These are phyloP conservation scores for Agaricales sp. DNA, from an alignment of 1,284 basidiomycete genomes.

Conservation along the genomic window DNA sequence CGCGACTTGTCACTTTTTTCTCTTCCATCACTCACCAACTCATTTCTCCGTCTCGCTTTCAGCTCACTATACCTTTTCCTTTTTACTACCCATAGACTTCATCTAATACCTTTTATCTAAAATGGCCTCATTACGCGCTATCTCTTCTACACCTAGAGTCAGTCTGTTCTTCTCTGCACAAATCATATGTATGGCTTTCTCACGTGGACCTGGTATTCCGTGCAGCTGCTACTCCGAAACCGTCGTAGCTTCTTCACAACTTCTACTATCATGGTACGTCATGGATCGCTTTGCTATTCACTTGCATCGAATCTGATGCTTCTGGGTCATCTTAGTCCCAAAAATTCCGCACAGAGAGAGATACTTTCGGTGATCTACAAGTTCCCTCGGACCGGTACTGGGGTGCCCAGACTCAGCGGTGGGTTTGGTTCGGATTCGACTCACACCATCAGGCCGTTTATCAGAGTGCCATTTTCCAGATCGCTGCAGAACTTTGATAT, in stretches of 20 bases:
- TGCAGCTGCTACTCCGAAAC: slow-evolving; percentile 7
- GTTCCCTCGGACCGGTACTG: slow-evolving; percentile 95
- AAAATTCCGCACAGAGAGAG: slow-evolving; percentile 61
- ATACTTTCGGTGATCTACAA: slow-evolving; percentile 88
- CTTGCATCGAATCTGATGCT: not conserved
- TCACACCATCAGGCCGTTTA: too few relatives aligned
- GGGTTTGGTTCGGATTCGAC: slow-evolving; percentile 12
- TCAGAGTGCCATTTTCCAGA: slow-evolving; percentile 24
- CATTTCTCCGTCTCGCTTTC: not conserved
- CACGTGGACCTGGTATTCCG: slow-evolving; percentile 19
- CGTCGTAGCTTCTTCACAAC: slow-evolving; percentile 25
- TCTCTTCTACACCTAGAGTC: slow-evolving; percentile 13
- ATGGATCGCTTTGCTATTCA: not conserved
- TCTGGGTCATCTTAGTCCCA: slow-evolving; percentile 18
- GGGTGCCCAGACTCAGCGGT: slow-evolving; percentile 98
- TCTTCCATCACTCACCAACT: slow-evolving; percentile 1
- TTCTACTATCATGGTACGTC: slow-evolving; percentile 34
- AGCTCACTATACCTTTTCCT: slow-evolving; percentile 1
- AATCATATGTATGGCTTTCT: slow-evolving; percentile 5
- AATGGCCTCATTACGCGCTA: slow-evolving; percentile 2
- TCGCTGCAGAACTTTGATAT: slow-evolving; percentile 99
- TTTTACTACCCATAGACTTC: not conserved
- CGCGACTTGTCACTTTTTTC: not conserved
- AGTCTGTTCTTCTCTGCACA: slow-evolving; percentile 6
- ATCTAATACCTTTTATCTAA: not conserved